Evolutionary conservation across 805 yeast genomes (phyloP).

Genomic region (Debaryomyces prosopidis): DNA sequence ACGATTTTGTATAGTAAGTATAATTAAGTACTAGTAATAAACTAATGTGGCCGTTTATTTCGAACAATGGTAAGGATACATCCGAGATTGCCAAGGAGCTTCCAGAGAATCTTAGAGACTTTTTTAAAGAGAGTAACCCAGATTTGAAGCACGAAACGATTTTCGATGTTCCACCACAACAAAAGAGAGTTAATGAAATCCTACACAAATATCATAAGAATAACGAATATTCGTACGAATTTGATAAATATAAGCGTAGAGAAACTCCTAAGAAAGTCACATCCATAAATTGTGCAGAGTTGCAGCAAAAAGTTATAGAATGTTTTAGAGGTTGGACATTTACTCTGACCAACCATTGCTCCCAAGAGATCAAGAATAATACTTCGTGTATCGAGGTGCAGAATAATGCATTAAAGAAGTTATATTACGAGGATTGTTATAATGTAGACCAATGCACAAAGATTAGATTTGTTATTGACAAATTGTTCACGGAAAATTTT

Average conservation of each 20-base stretch:
- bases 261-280: constrained; percentile 26
- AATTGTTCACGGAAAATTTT: constrained; percentile 33
- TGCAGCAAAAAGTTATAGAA: constrained; percentile 35
- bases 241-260: constrained; percentile 30
- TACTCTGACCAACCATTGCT: constrained; percentile 28
- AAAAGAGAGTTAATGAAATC: constrained; percentile 25
- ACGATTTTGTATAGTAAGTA: background rate
- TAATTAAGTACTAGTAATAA: background rate
- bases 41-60: constrained; percentile 32
- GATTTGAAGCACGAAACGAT: constrained; percentile 20
- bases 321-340: constrained; percentile 36
- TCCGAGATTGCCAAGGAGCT: constrained; percentile 32
- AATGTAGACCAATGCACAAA: constrained; percentile 34
- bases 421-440: constrained; percentile 39
- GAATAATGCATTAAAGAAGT: constrained; percentile 29
- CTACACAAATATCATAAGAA: constrained; percentile 17
- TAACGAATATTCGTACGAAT: constrained; percentile 22
- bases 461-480: constrained; percentile 37
- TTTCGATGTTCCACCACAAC: constrained; percentile 26
- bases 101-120: constrained; percentile 31
- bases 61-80: constrained; percentile 19
- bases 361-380: constrained; percentile 25
- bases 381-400: constrained; percentile 36
- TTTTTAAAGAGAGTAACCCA: constrained; percentile 33
- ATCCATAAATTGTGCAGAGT: constrained; percentile 40